Evolutionary conservation across 176 grass and related monocot genomes (phyloP), one percentile per base, ranked within the genome.

Genomic region (Aegilops sharonensis): DNA sequence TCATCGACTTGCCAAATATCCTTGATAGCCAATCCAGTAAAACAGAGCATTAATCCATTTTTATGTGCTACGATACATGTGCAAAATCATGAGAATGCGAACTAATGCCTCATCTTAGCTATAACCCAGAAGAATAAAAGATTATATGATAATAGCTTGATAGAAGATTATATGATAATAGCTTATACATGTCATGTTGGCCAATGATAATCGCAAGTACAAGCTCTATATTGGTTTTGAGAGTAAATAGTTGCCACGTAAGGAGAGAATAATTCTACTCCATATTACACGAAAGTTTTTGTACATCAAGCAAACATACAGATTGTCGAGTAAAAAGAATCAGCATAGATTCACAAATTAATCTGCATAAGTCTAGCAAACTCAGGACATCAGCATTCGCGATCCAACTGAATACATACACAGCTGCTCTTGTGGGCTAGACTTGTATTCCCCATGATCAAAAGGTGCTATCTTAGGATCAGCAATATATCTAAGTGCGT

Each of bases 1-100:
- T 98, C 95, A 92, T 98, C 95, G 42, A 98, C 95, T 89, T 94
- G 83, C 95, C 95, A 98, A 79, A 89, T 94, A 50, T 95, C 93
- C 88, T 95, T 98, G 86, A 98, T 87, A 84, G 95, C 95, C 76
- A 93, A 84, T 88, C 95, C 95, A 92, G 88, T 62, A 87, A 72
- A 20, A 35, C 21, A 45, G 39, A 57, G 24, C 7, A 77, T 68
- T 29, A 84, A 83, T 21, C 17, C 85, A 70, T 36, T 13, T 24
- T 50, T 63, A 72, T 20, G 66, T 30, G 10, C 35, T 65, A 82
- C 62, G n/a, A 79, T 18, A 32, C 73, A 62, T 47, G 82, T 54
- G 52, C 10, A 50, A 40, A 36, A 43, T 52, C 60, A 68, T 81
- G 70, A 47, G 25, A 81, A 36, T 35, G 24, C 2, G 27, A 36